Percentiles rank a stretch among this genome's conserved stretches.
Evolutionary conservation across 371 early-diverging fungal species (phyloP).

Genomic region (Massospora cicadina): DNA sequence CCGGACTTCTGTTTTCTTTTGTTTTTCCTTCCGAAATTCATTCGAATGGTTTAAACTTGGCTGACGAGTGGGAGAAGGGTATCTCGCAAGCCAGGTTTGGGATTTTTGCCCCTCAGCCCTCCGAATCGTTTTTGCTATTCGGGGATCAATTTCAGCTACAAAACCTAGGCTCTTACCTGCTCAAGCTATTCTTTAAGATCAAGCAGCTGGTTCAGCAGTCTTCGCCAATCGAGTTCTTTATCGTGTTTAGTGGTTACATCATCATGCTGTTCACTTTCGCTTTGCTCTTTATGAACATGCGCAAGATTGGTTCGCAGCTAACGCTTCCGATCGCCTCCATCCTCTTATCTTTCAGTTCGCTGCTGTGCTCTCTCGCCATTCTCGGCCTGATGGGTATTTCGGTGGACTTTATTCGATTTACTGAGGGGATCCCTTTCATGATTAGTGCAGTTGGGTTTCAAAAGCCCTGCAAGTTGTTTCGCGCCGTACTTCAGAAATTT

Average conservation of each 20-base stretch:
- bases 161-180: background rate
- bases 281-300: conserved; percentile 69
- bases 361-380: conserved; percentile 53
- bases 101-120: background rate
- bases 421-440: conserved; percentile 83
- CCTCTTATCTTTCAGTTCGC: conserved; percentile 34
- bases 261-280: conserved; percentile 70
- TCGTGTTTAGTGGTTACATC: conserved; percentile 63
- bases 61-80: conserved; percentile 5
- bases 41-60: background rate
- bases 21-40: background rate
- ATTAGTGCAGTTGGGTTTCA: conserved; percentile 87
- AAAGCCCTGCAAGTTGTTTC: conserved; percentile 62
- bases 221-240: conserved; percentile 57
- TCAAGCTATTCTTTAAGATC: background rate
- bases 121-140: background rate
- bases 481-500: conserved; percentile 42
- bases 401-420: conserved; percentile 13
- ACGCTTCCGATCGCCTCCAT: conserved; percentile 43
- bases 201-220: conserved; percentile 20
- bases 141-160: background rate
- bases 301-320: conserved; percentile 64
- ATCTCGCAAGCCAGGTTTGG: conserved; percentile 4
- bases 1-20: conserved; percentile 4
- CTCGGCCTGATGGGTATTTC: conserved; percentile 32